Evolutionary conservation across 2,329 filamentous ascomycete genomes (phyloP), one percentile per base, ranked within the genome.

Genomic region (Colletotrichum karsti): DNA sequence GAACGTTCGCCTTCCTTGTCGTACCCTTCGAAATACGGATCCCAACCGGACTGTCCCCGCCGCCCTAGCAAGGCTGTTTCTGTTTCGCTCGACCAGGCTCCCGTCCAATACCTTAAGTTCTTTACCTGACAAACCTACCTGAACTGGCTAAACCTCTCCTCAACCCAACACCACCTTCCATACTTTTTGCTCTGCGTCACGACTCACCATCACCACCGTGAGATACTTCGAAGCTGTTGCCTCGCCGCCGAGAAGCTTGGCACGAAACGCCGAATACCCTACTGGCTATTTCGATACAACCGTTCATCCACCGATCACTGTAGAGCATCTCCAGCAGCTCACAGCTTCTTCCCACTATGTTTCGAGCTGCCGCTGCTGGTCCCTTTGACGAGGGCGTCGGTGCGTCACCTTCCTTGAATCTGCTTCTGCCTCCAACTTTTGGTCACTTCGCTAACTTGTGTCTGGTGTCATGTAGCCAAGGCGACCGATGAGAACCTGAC

Each of bases 401-500:
- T 89, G 84, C 70, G 85, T 82, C 15, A 20, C n/a, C n/a, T n/a
- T 15, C 37, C 7, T 18, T 18, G 22, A n/a, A 30, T 30, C 39
- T 41, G 28, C 9, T 13, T n/a, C 20, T 20, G 22, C 35, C 6
- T 51, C 20, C 7, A 6, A 15, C 8, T 6, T n/a, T 15, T 8
- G 22, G 8, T 33, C 12, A 53, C 4, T 18, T 44, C 24, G 64
- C 64, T 61, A 37, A 54, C 50, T 18, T 51, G 13, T 7, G 6
- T 10, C 54, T 24, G 64, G 24, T 33, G 22, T 42, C 44, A 62
- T 70, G 62, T 70, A 90, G 88, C 84, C 80, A 90, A 89, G 84
- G 95, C 96, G 77, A 99, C 96, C 63, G 96, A 99, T 82, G 96
- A 99, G 87, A 99, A 98, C 81, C 88, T 98, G 74, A 98, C 95